phyloP scores from a whole-genome alignment of 1,284 basidiomycete genomes.

The Trichosporon sp. region DNA sequence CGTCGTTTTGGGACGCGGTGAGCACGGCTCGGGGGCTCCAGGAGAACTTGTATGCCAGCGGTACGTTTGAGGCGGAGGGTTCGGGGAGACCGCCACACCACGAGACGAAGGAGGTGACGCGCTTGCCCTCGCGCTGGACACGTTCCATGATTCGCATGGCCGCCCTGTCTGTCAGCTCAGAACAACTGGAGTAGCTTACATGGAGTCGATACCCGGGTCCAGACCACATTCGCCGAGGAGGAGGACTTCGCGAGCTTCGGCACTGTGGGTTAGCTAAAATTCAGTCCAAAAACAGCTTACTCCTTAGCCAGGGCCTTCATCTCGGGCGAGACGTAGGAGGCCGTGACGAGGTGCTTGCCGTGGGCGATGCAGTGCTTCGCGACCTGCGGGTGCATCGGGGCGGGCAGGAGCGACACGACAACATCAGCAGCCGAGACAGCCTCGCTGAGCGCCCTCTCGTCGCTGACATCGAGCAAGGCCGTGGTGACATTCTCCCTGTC shows the following conservation, averaged over 20 bases:
- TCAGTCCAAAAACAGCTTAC: conserved; percentile 57
- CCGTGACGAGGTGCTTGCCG: conserved; percentile 81
- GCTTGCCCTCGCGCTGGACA: conserved; percentile 65
- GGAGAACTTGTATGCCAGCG: conserved; percentile 90
- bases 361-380: conserved; percentile 77
- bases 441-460: conserved; percentile 60
- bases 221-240: conserved; percentile 91
- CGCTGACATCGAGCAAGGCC: conserved; percentile 66
- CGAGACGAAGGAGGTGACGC: conserved; percentile 77
- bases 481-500: conserved; percentile 66
- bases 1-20: conserved; percentile 76
- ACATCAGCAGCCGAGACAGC: conserved; percentile 65
- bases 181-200: conserved; percentile 32
- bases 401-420: conserved; percentile 68
- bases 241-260: conserved; percentile 68
- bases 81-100: conserved; percentile 93
- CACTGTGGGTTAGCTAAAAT: conserved; percentile 59
- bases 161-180: conserved; percentile 61
- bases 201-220: conserved; percentile 93
- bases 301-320: conserved; percentile 71
- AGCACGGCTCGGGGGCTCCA: conserved; percentile 91
- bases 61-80: conserved; percentile 67
- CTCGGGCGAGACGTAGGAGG: conserved; percentile 82
- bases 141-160: conserved; percentile 74
- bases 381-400: conserved; percentile 71